Base-by-base conservation (phyloP, 768 basidiomycete species). In the Termitomyces sp. region DNA sequence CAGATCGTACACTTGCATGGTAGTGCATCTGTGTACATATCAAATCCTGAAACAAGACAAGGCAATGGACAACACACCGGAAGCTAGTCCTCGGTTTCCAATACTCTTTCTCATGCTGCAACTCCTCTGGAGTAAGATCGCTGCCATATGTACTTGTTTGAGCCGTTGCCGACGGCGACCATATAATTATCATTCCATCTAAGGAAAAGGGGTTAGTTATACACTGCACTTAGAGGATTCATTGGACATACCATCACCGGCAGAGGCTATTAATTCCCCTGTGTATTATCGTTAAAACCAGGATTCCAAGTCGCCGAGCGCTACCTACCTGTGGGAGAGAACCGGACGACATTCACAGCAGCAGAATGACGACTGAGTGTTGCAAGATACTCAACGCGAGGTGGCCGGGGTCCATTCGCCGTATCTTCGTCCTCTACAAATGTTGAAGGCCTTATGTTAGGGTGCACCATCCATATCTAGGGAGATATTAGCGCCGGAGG, bases 141-240 rank as follows among this genome's bases (percentile, higher is more conserved):
- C 86, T 89, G n/a, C 94, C 94, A 68, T 92, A 96, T 14, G 83
- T 81, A 43, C 75, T 79, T 2, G 83, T 71, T 53, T 86, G 85
- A 0, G 92, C 87, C 33, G 79, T 83, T 23, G 85, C 81, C 3
- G 89, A 87, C 9, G 85, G 91, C 0, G 90, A 86, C 97, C 97
- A 99, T 15, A 99, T 84, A 49, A 98, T 91, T 58, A 99, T 86
- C 87, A 95, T 94, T 12, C 97, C 97, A 73, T 99, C 96, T 97
- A 35, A 30, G 54, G 53, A 37, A 26, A 35, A 53, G 55, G 59
- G 49, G 56, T 66, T 54, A 51, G 56, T 66, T 54, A 56, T 40
- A 57, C 58, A 53, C 52, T 49, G 57, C 49, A 42, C 43, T 47
- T n/a, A 52, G 33, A 51, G n/a, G 31, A 58, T 37, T 47, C 47